Evolutionary conservation across 179 eudicot species (phyloP), one percentile per base, ranked within the genome.

Genomic region (Drosera spatulata): DNA sequence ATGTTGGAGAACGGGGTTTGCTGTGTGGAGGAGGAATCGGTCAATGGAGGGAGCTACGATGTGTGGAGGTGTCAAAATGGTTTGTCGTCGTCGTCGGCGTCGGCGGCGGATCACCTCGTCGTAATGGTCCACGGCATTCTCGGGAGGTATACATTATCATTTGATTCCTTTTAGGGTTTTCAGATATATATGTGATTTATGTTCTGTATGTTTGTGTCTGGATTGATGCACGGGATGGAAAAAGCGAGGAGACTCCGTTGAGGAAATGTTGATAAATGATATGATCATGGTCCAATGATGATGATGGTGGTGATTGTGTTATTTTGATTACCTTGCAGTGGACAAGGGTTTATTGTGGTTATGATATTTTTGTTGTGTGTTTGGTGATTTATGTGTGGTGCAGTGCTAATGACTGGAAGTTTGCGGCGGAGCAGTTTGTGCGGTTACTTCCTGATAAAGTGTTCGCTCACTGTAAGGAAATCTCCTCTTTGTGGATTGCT

Each of bases 111-210:
- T 81, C 99, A 93, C 75, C 88, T 93, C 9, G 97, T 93, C 59
- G 89, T 89, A 37, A 86, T 89, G 96, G 94, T 89, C 58, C 91
- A 93, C 65, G 99, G 99, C 44, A 93, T 93, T 61, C 79, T 93
- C 37, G 99, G 99, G 64, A 88, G 96, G 99, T 93, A 33, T 8
- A 60, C 14, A 43, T 38, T 40, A 11, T 50, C 9, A 15, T 45
- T 64, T 40, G 5, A 11, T 2, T 4, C 60, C 22, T 39, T 50
- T 53, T 13, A 6, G 7, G 10, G 10, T 45, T 45, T 6, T 45
- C 7, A 10, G 10, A 45, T 45, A 45, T 6, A 10, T 6, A 6
- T 6, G 49, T 45, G 49, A 45, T 6, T 45, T 45, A 14, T 5
- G 9, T 43, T 15, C 2, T 45, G 7, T 10, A 45, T 45, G 49